phyloP scores from a whole-genome alignment of 176 grass and related monocot genomes.

The Rhipidocladum racemiflorum region DNA sequence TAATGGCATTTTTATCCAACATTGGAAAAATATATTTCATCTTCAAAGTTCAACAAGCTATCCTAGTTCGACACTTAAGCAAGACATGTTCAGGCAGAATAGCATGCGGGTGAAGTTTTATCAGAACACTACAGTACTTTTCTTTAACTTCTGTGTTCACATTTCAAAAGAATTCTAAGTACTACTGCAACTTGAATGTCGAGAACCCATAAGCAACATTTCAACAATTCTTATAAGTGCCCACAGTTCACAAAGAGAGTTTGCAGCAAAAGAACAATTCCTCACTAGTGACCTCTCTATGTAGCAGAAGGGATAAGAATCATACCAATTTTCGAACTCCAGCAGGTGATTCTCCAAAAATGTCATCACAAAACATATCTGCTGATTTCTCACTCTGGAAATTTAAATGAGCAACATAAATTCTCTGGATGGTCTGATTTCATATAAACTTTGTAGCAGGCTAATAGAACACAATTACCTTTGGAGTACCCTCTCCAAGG shows the following conservation, averaged over 20 bases:
- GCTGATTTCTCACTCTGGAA: slow-evolving; percentile 88
- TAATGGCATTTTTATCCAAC: slow-evolving; percentile 2
- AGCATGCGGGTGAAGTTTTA: not conserved
- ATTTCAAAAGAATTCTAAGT: not conserved
- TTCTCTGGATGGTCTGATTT: slow-evolving; percentile 20
- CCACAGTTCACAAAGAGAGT: not conserved
- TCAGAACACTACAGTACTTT: not conserved
- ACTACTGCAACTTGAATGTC: not conserved
- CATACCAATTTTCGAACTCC: slow-evolving; percentile 74
- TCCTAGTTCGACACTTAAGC: not conserved
- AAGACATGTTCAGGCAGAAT: not conserved
- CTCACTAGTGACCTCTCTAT: not conserved
- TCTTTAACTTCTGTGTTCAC: not conserved
- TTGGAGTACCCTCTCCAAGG: slow-evolving; percentile 88
- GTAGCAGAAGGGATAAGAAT: slow-evolving; percentile 7
- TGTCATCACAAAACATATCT: slow-evolving; percentile 96
- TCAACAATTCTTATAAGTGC: not conserved
- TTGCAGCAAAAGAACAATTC: not conserved
- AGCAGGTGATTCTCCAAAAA: slow-evolving; percentile 90
- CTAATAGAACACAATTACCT: slow-evolving; percentile 50
- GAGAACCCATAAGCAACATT: not conserved
- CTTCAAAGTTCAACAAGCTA: not conserved
- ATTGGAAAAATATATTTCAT: not conserved
- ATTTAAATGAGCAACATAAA: slow-evolving; percentile 20
- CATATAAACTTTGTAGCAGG: slow-evolving; percentile 25